Percentiles rank a stretch among this genome's conserved stretches.
Conservation (phyloP, 2,329 filamentous ascomycete genomes). For the Drechslerella dactyloides region DNA sequence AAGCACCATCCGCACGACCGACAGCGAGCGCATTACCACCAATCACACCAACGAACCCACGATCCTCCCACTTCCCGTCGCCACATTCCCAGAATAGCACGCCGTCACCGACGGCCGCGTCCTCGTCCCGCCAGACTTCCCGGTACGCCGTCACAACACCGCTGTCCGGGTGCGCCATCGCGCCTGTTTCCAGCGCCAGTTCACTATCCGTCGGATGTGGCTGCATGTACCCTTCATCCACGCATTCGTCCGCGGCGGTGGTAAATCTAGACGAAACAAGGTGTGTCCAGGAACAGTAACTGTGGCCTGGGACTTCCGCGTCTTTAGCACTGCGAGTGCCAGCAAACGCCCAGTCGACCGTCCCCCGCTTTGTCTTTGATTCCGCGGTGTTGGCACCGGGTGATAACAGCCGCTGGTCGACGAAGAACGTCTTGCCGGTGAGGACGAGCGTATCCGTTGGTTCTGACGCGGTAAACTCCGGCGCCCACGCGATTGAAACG, state of each 20-base stretch:
- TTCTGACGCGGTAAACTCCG: constrained; percentile 21
- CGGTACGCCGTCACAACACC: constrained; percentile 56
- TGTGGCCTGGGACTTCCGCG: constrained; percentile 19
- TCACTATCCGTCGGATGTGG: constrained; percentile 51
- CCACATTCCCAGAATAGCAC: constrained; percentile 45
- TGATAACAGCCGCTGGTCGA: constrained; percentile 48
- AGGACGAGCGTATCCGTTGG: constrained; percentile 45
- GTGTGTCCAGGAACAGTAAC: constrained; percentile 35
- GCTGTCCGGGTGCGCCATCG: constrained; percentile 54
- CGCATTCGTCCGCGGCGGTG: constrained; percentile 15
- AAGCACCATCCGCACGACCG: constrained; percentile 13
- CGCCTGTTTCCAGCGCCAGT: constrained; percentile 55
- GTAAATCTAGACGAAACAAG: constrained; percentile 44
- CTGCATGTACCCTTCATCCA: constrained; percentile 57
- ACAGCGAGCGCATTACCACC: constrained; percentile 24
- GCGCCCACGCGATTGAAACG: constrained; percentile 40
- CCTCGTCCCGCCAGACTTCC: constrained; percentile 57
- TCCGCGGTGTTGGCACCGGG: too few relatives aligned
- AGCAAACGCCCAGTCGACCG: constrained; percentile 37
- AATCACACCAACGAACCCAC: constrained; percentile 27
- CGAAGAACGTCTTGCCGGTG: constrained; percentile 39
- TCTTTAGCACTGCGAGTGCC: constrained; percentile 17
- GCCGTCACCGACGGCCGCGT: constrained; percentile 36
- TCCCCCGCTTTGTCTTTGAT: too few relatives aligned
- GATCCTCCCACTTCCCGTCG: constrained; percentile 26